Evolutionary conservation across 257 asterid genomes (phyloP), one percentile per base, ranked within the genome.

Genomic region (Petunia axillaris): DNA sequence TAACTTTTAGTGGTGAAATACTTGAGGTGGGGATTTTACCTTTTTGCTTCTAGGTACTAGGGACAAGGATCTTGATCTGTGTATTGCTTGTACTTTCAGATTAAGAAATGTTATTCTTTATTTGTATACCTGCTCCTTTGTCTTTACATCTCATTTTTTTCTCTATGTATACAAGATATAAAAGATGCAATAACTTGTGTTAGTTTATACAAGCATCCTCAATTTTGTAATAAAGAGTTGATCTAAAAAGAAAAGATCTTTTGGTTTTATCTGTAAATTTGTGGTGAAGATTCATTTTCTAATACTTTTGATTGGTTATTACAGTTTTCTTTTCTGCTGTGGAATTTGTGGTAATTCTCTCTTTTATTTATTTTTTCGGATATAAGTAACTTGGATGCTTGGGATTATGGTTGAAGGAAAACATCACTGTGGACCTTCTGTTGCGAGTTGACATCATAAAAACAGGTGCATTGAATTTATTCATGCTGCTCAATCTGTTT

Each of bases 31-130:
- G 81, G 84, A 66, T 82, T 85, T 75, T 65, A 52, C 43, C 64
- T 44, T 68, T 78, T 79, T 11, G 44, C 59, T 79, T 64, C 76
- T 75, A 66, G 58, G 64, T 80, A 44, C 44, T 75, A 71, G 78
- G 78, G 85, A 79, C 87, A 80, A 35, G 60, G n/a, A 10, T 50
- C 13, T 13, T 81, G 85, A 85, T 83, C 77, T 82, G 55, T 79
- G 40, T 83, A 25, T 79, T 59, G 53, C 44, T 70, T 63, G 40
- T 55, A 73, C 70, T 64, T 79, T 78, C 77, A 53, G 64, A 65
- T 80, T 64, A 39, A 63, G 79, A 55, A 71, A 37, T 37, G 62
- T 64, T 53, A 64, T 76, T 84, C 25, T 74, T 70, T 40, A 68
- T 25, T 43, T 53, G 64, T 70, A 44, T 64, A 50, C 66, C 44